Percentiles rank a stretch among this genome's conserved stretches.
These are phyloP conservation scores for Ganoderma boninense DNA, from an alignment of 1,284 basidiomycete species.

Conservation along the genomic window DNA sequence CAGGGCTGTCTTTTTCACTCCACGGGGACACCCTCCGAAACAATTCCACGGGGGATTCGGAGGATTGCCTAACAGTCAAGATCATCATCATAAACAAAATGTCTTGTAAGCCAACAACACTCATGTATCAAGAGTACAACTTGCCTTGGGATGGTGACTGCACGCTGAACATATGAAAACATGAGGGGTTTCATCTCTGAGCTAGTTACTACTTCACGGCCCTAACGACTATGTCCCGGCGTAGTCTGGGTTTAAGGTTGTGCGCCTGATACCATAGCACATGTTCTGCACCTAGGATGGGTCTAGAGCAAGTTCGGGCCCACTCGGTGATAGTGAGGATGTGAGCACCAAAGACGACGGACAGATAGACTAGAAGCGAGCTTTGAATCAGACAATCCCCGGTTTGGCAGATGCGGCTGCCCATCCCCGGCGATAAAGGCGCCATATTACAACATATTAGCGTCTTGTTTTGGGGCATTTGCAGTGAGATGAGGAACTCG, in stretches of 20 bases:
- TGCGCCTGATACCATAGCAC: background rate
- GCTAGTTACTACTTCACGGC: background rate
- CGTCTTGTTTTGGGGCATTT: background rate
- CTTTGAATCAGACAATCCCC: background rate
- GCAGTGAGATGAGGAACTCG: too few species aligned
- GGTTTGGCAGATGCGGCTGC: background rate
- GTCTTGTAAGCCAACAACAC: background rate
- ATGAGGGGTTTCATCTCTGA: background rate
- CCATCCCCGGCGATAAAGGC: background rate
- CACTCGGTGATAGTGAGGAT: slow-evolving; percentile 7
- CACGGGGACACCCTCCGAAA: background rate
- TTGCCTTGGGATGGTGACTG: background rate
- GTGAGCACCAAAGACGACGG: slow-evolving; percentile 8
- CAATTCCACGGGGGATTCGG: background rate
- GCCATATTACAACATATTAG: background rate
- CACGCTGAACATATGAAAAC: background rate
- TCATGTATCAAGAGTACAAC: background rate
- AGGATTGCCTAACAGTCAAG: background rate
- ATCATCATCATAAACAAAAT: background rate
- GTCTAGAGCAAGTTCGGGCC: background rate
- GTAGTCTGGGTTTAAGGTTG: background rate
- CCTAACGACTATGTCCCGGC: background rate
- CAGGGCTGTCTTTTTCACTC: background rate
- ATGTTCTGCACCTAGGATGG: background rate
- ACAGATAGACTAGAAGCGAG: background rate